Percentiles rank a stretch among this genome's conserved stretches.
Evolutionary conservation across 116 monocot species (phyloP).

Genomic region (Dioscorea cayenensis): DNA sequence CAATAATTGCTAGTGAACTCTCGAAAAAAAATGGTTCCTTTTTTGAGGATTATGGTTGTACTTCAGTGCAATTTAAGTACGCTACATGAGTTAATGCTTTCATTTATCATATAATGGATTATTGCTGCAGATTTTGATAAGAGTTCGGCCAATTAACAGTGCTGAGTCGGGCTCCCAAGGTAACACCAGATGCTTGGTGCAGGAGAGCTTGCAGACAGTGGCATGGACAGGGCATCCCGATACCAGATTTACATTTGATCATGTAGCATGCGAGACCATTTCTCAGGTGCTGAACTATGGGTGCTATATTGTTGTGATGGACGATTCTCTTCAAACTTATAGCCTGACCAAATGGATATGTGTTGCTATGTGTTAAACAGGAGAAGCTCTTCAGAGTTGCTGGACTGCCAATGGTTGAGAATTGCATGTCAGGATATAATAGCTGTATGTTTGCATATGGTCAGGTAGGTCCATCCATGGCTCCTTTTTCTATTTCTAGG

Average conservation of each 20-base stretch:
- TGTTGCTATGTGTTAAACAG: slow-evolving; percentile 21
- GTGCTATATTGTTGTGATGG: background rate
- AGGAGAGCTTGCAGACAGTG: slow-evolving; percentile 55
- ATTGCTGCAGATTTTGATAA: slow-evolving; percentile 50
- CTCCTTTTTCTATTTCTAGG: background rate
- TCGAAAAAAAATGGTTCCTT: too few species aligned
- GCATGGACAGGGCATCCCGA: slow-evolving; percentile 67
- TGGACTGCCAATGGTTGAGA: slow-evolving; percentile 76
- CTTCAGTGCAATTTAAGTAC: too few species aligned
- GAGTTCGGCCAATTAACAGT: slow-evolving; percentile 42
- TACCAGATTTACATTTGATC: slow-evolving; percentile 64
- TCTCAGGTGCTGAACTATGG: slow-evolving; percentile 35
- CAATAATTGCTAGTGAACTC: too few species aligned
- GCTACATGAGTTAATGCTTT: background rate
- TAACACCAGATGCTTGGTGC: slow-evolving; percentile 45
- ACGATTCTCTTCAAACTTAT: background rate
- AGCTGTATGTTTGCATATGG: slow-evolving; percentile 84
- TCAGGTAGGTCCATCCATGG: slow-evolving; percentile 36
- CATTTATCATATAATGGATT: background rate
- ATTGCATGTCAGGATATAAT: slow-evolving; percentile 84
- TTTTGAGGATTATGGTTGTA: too few species aligned
- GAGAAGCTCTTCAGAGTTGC: slow-evolving; percentile 59
- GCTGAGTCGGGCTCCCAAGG: slow-evolving; percentile 32
- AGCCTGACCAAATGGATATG: background rate
- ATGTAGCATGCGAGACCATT: slow-evolving; percentile 54